Conservation (phyloP, 305 asterid genomes). For the Fraxinus latifolia region DNA sequence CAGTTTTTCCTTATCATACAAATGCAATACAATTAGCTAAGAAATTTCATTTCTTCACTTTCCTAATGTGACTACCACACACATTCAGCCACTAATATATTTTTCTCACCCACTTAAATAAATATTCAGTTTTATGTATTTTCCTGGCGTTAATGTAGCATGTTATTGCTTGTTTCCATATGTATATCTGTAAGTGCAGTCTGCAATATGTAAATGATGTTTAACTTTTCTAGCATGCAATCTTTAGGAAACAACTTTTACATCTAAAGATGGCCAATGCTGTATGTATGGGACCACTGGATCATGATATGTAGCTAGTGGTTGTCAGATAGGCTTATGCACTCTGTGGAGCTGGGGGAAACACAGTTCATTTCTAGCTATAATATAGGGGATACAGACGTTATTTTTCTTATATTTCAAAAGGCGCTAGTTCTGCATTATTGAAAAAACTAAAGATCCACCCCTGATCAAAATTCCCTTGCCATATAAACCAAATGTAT, state of each 20-base stretch:
- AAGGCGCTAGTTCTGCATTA: not conserved
- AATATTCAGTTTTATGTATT: not conserved
- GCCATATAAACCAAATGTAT: not conserved
- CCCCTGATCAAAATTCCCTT: not conserved
- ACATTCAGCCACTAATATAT: not conserved
- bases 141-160: not conserved
- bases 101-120: not conserved
- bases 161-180: not conserved
- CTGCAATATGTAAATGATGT: not conserved
- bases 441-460: not conserved
- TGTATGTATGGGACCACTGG: not conserved
- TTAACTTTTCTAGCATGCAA: not conserved
- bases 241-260: not conserved
- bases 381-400: not conserved
- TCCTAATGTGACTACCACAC: not conserved
- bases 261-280: not conserved
- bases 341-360: not conserved
- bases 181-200: not conserved
- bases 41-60: not conserved
- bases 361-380: not conserved
- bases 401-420: not conserved
- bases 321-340: not conserved
- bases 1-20: slow-evolving; percentile 1
- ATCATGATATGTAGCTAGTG: not conserved
- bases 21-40: not conserved